phyloP scores from a whole-genome alignment of 1,284 basidiomycete species.

The Coriolopsis trogii region DNA sequence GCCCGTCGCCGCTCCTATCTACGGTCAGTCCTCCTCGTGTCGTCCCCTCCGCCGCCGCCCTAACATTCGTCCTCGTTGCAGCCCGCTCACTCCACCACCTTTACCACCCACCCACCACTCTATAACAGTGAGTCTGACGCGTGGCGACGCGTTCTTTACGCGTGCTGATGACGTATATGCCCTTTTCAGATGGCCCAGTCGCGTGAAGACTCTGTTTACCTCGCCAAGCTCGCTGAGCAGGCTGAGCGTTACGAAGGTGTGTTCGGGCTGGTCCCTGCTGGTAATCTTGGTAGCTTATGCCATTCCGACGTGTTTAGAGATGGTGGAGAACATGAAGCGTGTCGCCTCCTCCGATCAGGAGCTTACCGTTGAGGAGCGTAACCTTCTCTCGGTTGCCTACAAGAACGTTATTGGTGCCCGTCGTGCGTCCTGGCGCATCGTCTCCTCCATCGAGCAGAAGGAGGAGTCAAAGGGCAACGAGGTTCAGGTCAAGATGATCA shows the following conservation, averaged over 20 bases:
- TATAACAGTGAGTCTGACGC: conserved; percentile 39
- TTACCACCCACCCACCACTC: conserved; percentile 20
- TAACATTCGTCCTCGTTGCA: conserved; percentile 31
- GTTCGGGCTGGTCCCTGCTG: conserved; percentile 9
- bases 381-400: conserved; percentile 98
- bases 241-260: conserved; percentile 98
- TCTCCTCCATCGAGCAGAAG: conserved; percentile 99
- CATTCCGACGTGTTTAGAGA: conserved; percentile 60
- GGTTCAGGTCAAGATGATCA: conserved; percentile 98
- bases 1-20: conserved; percentile 34
- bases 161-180: conserved; percentile 29
- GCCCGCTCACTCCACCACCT: conserved; percentile 23
- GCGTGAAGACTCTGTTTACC: conserved; percentile 98
- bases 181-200: conserved; percentile 73
- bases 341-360: conserved; percentile 97
- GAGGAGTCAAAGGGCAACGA: conserved; percentile 99
- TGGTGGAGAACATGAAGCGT: conserved; percentile 99
- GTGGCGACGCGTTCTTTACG: conserved; percentile 31
- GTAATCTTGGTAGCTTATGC: conserved; percentile 21
- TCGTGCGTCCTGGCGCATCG: conserved; percentile 98
- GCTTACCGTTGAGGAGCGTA: conserved; percentile 99
- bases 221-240: conserved; percentile 99
- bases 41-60: conserved; percentile 36
- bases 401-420: conserved; percentile 99
- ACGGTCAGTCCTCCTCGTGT: conserved; percentile 35